Evolutionary conservation across 1,139 yeast species (phyloP).

Genomic region (Saccharomyces uvarum): DNA sequence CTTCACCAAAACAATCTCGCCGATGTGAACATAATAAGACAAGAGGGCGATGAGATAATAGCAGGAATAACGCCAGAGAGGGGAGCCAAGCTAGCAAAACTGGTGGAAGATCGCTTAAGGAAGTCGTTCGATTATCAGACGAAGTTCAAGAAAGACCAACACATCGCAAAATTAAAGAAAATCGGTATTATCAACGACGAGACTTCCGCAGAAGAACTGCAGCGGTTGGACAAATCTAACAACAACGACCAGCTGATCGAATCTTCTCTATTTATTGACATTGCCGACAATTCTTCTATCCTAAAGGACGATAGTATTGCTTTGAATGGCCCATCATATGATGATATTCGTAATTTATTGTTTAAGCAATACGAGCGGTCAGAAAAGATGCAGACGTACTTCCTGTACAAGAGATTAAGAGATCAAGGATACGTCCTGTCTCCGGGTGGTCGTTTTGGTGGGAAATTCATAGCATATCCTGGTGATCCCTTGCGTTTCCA

Average conservation of each 20-base stretch:
- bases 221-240: background rate
- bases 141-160: conserved; percentile 16
- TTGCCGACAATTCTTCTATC: conserved; percentile 12
- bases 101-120: conserved; percentile 12
- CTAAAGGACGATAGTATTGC: background rate
- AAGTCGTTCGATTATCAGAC: conserved; percentile 16
- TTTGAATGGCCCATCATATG: background rate
- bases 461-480: conserved; percentile 81
- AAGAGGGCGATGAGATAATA: conserved; percentile 12
- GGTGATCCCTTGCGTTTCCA: conserved; percentile 91
- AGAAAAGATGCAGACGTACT: conserved; percentile 11
- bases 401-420: conserved; percentile 15
- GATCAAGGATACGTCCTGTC: conserved; percentile 35
- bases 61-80: conserved; percentile 14
- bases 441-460: conserved; percentile 90
- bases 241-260: conserved; percentile 13
- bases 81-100: conserved; percentile 9
- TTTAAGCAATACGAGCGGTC: background rate
- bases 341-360: background rate
- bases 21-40: conserved; percentile 23
- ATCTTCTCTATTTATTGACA: conserved; percentile 21
- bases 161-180: conserved; percentile 12
- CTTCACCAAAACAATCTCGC: conserved; percentile 43
- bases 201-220: conserved; percentile 1
- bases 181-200: conserved; percentile 11